phyloP scores from a whole-genome alignment of 345 rosid species.

The Pugionium cornutum region DNA sequence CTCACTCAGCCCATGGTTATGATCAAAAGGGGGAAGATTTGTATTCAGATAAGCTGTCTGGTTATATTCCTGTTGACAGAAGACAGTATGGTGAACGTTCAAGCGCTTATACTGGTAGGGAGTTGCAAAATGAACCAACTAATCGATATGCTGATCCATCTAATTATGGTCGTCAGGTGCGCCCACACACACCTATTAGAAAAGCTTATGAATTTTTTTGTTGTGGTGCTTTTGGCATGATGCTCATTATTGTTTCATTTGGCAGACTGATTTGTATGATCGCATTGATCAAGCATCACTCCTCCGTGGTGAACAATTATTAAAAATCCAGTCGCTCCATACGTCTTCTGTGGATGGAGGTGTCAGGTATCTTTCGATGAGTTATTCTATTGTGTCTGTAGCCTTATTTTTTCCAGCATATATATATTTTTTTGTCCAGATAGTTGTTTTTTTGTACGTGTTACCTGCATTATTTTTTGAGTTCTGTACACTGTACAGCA shows the following conservation, averaged over 20 bases:
- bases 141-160: conserved; percentile 70
- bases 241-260: conserved; percentile 17
- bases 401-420: conserved; percentile 2
- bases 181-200: background rate
- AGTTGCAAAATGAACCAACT: conserved; percentile 65
- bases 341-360: conserved; percentile 70
- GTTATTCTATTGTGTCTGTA: conserved; percentile 7
- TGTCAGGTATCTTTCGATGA: conserved; percentile 59
- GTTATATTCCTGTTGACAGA: conserved; percentile 68
- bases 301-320: conserved; percentile 78
- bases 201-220: background rate
- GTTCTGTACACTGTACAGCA: conserved; percentile 9
- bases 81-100: conserved; percentile 75
- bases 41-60: conserved; percentile 71
- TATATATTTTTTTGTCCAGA: background rate
- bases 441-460: conserved; percentile 19
- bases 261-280: conserved; percentile 71
- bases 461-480: conserved; percentile 10
- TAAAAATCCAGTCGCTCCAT: conserved; percentile 72
- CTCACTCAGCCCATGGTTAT: conserved; percentile 70
- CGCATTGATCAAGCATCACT: conserved; percentile 78
- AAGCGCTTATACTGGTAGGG: conserved; percentile 69
- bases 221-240: background rate
- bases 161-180: conserved; percentile 79
- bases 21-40: conserved; percentile 72